Conservation (phyloP, 2,329 filamentous ascomycete species). For the Calonectria leucothoes region DNA sequence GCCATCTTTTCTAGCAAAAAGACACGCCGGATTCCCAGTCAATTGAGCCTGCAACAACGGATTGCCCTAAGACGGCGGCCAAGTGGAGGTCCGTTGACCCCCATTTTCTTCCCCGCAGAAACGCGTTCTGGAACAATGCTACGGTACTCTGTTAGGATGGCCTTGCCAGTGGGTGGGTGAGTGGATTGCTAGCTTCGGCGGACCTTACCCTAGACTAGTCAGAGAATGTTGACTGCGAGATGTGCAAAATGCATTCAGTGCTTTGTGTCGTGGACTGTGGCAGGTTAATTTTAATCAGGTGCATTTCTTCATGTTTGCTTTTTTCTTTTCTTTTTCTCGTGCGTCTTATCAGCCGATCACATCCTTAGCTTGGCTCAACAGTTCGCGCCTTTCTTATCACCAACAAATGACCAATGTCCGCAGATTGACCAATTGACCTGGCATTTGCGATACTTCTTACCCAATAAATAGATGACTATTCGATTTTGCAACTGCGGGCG, state of each 20-base stretch:
- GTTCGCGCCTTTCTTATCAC: background rate
- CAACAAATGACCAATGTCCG: background rate
- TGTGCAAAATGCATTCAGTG: too few species aligned
- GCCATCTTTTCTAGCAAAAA: background rate
- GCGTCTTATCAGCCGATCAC: background rate
- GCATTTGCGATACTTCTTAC: background rate
- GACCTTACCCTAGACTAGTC: background rate
- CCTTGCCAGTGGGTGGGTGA: background rate
- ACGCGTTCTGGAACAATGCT: background rate
- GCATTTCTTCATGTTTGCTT: background rate
- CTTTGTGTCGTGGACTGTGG: background rate
- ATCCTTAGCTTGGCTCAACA: too few species aligned
- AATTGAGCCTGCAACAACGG: background rate
- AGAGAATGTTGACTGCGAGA: background rate
- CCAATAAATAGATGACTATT: background rate
- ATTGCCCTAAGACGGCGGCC: background rate
- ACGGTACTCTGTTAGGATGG: background rate
- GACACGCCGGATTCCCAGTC: background rate
- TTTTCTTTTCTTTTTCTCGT: background rate
- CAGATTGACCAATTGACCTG: background rate
- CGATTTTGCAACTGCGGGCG: background rate
- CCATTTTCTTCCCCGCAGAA: slow-evolving; percentile 5
- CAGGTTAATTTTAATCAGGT: background rate
- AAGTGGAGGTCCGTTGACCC: background rate
- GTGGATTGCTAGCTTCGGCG: background rate